phyloP scores from a whole-genome alignment of 345 rosid genomes.

The Heritiera fomes region DNA sequence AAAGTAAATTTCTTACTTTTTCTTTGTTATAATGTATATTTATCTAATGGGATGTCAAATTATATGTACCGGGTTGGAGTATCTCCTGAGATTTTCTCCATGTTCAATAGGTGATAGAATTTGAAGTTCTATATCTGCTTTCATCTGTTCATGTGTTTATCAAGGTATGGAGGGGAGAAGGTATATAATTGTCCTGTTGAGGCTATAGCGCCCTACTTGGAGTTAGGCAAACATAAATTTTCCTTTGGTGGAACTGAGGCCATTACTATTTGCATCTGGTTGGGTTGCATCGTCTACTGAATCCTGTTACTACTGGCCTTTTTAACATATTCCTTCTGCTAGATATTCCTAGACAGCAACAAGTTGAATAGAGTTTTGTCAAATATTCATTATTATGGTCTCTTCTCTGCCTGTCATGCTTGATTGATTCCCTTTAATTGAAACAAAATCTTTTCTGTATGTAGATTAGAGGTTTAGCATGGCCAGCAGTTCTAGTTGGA shows the following conservation, averaged over 20 bases:
- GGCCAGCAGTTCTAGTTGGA: constrained; percentile 94
- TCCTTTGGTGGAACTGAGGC: not conserved
- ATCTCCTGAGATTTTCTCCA: not conserved
- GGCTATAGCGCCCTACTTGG: not conserved
- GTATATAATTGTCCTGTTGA: not conserved
- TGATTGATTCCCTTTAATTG: not conserved
- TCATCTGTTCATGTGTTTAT: constrained; percentile 6
- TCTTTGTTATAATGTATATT: not conserved
- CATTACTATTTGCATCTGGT: constrained; percentile 6
- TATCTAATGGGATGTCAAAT: not conserved
- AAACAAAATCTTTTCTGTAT: constrained; percentile 27
- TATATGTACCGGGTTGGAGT: not conserved
- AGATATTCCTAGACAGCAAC: not conserved
- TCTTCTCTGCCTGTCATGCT: not conserved
- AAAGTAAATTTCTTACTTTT: not conserved
- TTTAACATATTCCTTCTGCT: not conserved
- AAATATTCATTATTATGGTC: not conserved
- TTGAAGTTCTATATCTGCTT: not conserved
- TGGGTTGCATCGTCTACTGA: not conserved
- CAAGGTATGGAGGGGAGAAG: not conserved
- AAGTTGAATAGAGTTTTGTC: not conserved
- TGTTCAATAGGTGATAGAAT: not conserved
- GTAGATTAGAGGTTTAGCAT: constrained; percentile 88
- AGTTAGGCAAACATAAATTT: not conserved
- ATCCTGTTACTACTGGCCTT: not conserved